Percentiles rank a stretch among this genome's conserved stretches.
These are phyloP conservation scores for Aspergillus niger DNA, from an alignment of 2,329 filamentous ascomycete genomes.

Conservation along the genomic window DNA sequence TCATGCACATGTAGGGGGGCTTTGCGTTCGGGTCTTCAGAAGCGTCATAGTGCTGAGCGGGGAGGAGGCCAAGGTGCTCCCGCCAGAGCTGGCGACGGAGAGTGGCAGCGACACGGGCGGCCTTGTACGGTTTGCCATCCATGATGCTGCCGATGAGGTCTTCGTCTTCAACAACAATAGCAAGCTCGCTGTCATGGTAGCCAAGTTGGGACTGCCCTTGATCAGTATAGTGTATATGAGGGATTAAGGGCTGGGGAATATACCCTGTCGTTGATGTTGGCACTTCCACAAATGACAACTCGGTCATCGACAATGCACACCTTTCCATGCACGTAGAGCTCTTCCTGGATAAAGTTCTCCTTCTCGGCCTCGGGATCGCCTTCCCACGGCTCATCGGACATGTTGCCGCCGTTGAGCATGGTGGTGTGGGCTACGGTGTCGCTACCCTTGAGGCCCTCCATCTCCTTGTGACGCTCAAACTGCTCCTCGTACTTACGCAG, in stretches of 20 bases:
- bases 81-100: constrained; percentile 85
- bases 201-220: constrained; percentile 68
- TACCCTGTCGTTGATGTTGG: constrained; percentile 67
- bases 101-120: constrained; percentile 74
- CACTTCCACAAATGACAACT: constrained; percentile 77
- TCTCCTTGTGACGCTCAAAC: constrained; percentile 21
- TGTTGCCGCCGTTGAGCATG: constrained; percentile 69
- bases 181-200: constrained; percentile 82
- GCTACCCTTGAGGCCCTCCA: constrained; percentile 34
- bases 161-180: constrained; percentile 82
- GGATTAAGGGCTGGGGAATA: neutral
- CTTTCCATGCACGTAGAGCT: constrained; percentile 94
- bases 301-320: constrained; percentile 79
- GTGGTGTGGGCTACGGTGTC: constrained; percentile 74
- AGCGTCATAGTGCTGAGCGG: constrained; percentile 69
- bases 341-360: constrained; percentile 89
- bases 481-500: constrained; percentile 25
- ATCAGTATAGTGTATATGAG: neutral
- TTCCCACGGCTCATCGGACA: constrained; percentile 74
- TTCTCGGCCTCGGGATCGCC: constrained; percentile 74
- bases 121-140: constrained; percentile 71
- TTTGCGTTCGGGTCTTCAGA: constrained; percentile 72
- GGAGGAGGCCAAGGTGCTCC: constrained; percentile 84
- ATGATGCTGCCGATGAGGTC: constrained; percentile 70
- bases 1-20: constrained; percentile 69